These are phyloP conservation scores for Kwoniella sp. DNA, from an alignment of 768 basidiomycete species.

Conservation along the genomic window DNA sequence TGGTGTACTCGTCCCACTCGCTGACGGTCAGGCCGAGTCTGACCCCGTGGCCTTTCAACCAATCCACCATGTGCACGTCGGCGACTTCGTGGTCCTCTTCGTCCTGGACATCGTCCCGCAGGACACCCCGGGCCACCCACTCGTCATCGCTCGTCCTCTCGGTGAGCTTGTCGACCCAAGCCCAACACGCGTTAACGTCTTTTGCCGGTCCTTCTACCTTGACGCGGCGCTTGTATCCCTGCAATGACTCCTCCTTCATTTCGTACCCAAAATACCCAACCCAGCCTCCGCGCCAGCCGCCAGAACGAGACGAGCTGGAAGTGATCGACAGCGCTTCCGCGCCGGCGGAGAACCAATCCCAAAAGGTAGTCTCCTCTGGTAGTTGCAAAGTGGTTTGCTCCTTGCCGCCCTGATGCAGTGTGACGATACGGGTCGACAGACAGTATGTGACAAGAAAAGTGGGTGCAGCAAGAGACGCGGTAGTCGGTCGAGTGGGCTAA, in stretches of 20 bases:
- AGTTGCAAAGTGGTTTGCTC: slow-evolving; percentile 1
- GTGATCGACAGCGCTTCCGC: slow-evolving; percentile 9
- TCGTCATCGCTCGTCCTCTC: slow-evolving; percentile 34
- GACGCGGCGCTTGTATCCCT: slow-evolving; percentile 30
- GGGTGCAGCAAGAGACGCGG: slow-evolving; percentile 39
- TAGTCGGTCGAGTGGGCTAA: slow-evolving; percentile 41
- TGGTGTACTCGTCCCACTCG: slow-evolving; percentile 15
- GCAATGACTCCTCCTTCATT: slow-evolving; percentile 50
- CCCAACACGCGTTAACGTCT: slow-evolving; percentile 45
- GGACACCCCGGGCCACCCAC: slow-evolving; percentile 39
- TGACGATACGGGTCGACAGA: slow-evolving; percentile 29
- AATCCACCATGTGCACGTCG: slow-evolving; percentile 21
- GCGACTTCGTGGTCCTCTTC: not conserved
- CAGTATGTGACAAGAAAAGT: slow-evolving; percentile 44
- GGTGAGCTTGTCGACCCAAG: slow-evolving; percentile 36
- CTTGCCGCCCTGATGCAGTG: slow-evolving; percentile 20
- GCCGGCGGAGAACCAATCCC: slow-evolving; percentile 42
- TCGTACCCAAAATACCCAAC: slow-evolving; percentile 51
- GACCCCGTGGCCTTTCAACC: slow-evolving; percentile 25
- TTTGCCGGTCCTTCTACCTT: not conserved
- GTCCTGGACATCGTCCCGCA: slow-evolving; percentile 2
- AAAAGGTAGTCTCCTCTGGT: slow-evolving; percentile 35
- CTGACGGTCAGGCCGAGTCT: slow-evolving; percentile 7
- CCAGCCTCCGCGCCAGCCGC: slow-evolving; percentile 47
- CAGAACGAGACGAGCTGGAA: not conserved